Percentiles rank a stretch among this genome's conserved stretches.
Conservation (phyloP, 2,329 filamentous ascomycete species). For the Epichloe coenophiala region DNA sequence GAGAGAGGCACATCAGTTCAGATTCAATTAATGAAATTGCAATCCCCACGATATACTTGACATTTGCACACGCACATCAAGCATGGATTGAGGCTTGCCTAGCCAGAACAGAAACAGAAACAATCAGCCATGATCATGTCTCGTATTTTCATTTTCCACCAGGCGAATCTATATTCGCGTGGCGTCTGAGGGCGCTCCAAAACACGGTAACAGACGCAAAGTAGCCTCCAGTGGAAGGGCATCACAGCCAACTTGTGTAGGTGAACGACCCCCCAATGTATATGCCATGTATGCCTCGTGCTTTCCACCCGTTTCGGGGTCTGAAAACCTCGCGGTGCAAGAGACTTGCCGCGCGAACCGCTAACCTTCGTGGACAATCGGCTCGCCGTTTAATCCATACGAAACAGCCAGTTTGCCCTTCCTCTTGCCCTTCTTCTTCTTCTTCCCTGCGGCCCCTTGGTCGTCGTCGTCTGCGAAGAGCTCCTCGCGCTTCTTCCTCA, state of each 20-base stretch:
- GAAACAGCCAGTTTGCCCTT: conserved; percentile 18
- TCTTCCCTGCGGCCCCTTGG: conserved; percentile 20
- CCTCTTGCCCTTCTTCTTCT: conserved; percentile 21
- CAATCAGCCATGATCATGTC: background rate
- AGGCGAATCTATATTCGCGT: background rate
- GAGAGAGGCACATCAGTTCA: background rate
- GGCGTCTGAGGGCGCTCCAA: no score
- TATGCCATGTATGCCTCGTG: background rate
- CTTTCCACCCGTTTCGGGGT: no score
- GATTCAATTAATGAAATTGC: background rate
- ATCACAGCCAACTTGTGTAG: no score
- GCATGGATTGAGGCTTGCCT: no score
- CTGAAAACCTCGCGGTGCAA: no score
- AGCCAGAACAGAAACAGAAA: background rate
- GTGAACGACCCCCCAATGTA: no score
- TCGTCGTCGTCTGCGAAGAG: conserved; percentile 30
- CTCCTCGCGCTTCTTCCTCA: conserved; percentile 33
- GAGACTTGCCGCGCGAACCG: conserved; percentile 3
- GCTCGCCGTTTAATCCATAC: conserved; percentile 25
- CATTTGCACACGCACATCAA: no score
- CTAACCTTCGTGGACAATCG: conserved; percentile 15
- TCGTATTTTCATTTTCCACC: background rate
- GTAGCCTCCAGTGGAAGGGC: no score
- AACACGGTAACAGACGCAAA: no score
- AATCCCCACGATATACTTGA: background rate